phyloP scores from a whole-genome alignment of 495 filamentous ascomycete species.

The Coniosporium apollinis region DNA sequence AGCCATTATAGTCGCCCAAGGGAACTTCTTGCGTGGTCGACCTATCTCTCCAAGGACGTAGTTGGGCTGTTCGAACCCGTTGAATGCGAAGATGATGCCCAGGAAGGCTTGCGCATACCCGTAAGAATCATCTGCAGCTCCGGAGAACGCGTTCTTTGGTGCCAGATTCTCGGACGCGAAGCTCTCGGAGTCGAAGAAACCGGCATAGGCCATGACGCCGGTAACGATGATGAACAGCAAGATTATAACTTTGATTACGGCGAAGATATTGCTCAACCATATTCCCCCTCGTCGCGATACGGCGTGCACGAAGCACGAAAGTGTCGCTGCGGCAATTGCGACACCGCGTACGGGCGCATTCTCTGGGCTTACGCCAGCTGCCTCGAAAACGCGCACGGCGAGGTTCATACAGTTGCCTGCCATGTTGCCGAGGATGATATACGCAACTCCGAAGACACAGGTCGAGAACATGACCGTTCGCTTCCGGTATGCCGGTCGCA shows the following conservation, averaged over 20 bases:
- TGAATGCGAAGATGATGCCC: conserved; percentile 22
- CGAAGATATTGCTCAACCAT: conserved; percentile 31
- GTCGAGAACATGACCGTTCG: too few species aligned
- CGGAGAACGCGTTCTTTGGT: conserved; percentile 17
- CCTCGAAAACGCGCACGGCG: conserved; percentile 22
- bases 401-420: conserved; percentile 32
- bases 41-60: conserved; percentile 31
- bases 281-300: conserved; percentile 33
- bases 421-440: conserved; percentile 33
- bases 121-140: conserved; percentile 2
- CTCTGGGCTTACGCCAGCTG: conserved; percentile 7
- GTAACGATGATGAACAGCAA: conserved; percentile 26
- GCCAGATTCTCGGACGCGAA: too few species aligned
- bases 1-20: conserved; percentile 19
- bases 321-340: conserved; percentile 25
- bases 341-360: conserved; percentile 22
- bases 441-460: conserved; percentile 30
- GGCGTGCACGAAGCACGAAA: conserved; percentile 31
- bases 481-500: conserved; percentile 20
- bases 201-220: conserved; percentile 16
- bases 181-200: conserved; percentile 7
- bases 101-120: conserved; percentile 21
- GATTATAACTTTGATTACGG: conserved; percentile 29
- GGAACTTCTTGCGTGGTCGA: conserved; percentile 25
- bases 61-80: conserved; percentile 29